These are phyloP conservation scores for Glycine soja DNA, from an alignment of 306 rosid species.

Conservation along the genomic window DNA sequence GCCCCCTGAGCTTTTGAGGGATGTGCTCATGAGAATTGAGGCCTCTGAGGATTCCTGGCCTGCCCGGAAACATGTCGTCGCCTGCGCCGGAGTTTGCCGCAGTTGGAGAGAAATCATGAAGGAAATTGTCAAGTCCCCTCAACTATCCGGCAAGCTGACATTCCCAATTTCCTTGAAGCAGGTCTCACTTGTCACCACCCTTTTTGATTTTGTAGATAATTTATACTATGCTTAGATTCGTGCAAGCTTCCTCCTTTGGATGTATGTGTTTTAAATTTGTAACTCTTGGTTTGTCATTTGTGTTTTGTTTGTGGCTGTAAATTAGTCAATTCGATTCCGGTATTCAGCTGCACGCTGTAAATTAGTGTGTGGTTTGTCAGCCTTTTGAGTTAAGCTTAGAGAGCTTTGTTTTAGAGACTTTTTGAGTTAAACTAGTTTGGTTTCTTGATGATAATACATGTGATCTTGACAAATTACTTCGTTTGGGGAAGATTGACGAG, in stretches of 20 bases:
- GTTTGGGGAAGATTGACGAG: conserved; percentile 17
- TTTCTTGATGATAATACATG: conserved; percentile 9
- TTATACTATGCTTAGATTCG: conserved; percentile 3
- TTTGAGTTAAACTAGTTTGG: conserved; percentile 32
- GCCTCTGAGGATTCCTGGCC: conserved; percentile 89
- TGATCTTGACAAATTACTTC: conserved; percentile 27
- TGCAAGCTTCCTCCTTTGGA: background rate
- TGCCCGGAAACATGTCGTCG: conserved; percentile 70
- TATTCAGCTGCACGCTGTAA: background rate
- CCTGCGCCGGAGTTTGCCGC: conserved; percentile 94
- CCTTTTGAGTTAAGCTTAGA: background rate
- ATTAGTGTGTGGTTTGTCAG: conserved; percentile 22
- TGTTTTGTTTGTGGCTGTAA: background rate
- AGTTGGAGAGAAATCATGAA: conserved; percentile 89
- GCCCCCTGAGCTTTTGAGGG: conserved; percentile 94
- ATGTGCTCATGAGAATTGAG: conserved; percentile 87
- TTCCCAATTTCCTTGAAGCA: conserved; percentile 90
- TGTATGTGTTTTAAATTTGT: background rate
- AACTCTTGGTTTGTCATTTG: background rate
- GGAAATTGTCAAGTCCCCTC: conserved; percentile 82
- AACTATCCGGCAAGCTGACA: conserved; percentile 81
- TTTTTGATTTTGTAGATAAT: background rate
- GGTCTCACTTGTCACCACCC: conserved; percentile 53
- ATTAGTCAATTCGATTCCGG: background rate
- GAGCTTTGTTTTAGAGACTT: conserved; percentile 23